phyloP scores from a whole-genome alignment of 2,329 filamentous ascomycete genomes.

The Paraphaeosphaeria sporulosa region DNA sequence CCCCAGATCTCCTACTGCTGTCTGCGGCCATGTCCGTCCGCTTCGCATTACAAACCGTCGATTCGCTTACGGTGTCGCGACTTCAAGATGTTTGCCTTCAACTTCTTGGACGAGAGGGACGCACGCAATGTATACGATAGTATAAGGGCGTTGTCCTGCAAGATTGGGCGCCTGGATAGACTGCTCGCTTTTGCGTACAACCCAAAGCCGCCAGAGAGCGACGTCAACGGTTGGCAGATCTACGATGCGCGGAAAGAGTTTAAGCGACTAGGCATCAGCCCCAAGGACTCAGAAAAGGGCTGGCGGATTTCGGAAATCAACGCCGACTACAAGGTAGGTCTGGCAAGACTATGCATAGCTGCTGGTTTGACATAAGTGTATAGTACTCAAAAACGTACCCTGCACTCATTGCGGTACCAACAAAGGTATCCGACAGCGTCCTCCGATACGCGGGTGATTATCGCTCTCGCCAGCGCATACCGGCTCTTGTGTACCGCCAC shows the following conservation, averaged over 20 bases:
- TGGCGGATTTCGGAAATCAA: constrained; percentile 96
- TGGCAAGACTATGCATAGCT: not conserved
- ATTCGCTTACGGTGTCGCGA: constrained; percentile 91
- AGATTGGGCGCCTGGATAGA: constrained; percentile 81
- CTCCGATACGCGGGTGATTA: constrained; percentile 92
- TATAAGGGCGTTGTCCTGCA: constrained; percentile 82
- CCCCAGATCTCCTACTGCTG: constrained; percentile 86
- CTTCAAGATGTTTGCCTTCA: constrained; percentile 92
- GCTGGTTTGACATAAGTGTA: constrained; percentile 1
- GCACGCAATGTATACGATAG: constrained; percentile 89
- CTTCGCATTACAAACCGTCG: constrained; percentile 75
- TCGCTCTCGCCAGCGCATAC: constrained; percentile 87
- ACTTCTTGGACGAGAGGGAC: constrained; percentile 76
- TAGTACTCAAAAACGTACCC: constrained; percentile 93
- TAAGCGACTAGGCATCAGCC: constrained; percentile 83
- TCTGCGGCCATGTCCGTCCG: constrained; percentile 75
- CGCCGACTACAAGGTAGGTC: constrained; percentile 72
- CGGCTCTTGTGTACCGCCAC: constrained; percentile 91
- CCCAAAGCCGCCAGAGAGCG: constrained; percentile 74
- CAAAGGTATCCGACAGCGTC: constrained; percentile 93
- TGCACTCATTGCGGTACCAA: constrained; percentile 81
- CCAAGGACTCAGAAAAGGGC: constrained; percentile 76
- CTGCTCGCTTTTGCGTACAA: constrained; percentile 90
- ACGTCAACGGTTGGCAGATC: constrained; percentile 79
- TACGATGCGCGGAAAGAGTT: constrained; percentile 90